Evolutionary conservation across 345 rosid species (phyloP).

Genomic region (Anastatica hierochuntica): DNA sequence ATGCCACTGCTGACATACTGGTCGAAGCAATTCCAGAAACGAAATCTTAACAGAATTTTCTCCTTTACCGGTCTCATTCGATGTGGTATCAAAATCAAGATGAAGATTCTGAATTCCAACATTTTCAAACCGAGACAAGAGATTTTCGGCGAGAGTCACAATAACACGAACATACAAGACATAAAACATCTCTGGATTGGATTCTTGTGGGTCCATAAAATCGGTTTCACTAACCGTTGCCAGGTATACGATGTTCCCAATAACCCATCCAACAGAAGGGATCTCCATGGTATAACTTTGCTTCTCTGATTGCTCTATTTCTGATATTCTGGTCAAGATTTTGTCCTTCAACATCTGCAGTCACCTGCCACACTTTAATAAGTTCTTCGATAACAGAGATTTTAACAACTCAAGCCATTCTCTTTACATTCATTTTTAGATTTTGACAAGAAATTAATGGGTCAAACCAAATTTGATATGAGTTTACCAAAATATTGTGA

Average conservation of each 20-base stretch:
- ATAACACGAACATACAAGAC: conserved; percentile 54
- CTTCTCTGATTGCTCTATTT: conserved; percentile 35
- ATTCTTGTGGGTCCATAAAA: conserved; percentile 41
- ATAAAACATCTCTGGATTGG: conserved; percentile 41
- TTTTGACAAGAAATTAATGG: neutral
- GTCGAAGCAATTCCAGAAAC: conserved; percentile 51
- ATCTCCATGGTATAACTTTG: conserved; percentile 34
- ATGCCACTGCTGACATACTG: conserved; percentile 91
- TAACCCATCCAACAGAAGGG: conserved; percentile 83
- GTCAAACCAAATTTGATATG: conserved; percentile 10
- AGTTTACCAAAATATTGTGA: conserved; percentile 62
- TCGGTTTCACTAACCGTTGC: conserved; percentile 55
- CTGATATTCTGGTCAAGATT: conserved; percentile 39
- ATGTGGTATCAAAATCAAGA: conserved; percentile 34
- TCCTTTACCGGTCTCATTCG: conserved; percentile 24
- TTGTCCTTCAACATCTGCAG: conserved; percentile 63
- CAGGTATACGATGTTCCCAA: conserved; percentile 66
- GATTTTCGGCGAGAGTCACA: conserved; percentile 52
- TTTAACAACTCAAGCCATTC: neutral
- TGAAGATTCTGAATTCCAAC: conserved; percentile 37
- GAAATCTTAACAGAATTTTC: conserved; percentile 32
- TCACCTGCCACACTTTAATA: conserved; percentile 89
- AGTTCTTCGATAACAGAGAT: conserved; percentile 35
- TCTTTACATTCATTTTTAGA: conserved; percentile 1
- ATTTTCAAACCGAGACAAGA: conserved; percentile 43